Conservation (phyloP, 73 alveolate species). For the Symbiodinium natans region DNA sequence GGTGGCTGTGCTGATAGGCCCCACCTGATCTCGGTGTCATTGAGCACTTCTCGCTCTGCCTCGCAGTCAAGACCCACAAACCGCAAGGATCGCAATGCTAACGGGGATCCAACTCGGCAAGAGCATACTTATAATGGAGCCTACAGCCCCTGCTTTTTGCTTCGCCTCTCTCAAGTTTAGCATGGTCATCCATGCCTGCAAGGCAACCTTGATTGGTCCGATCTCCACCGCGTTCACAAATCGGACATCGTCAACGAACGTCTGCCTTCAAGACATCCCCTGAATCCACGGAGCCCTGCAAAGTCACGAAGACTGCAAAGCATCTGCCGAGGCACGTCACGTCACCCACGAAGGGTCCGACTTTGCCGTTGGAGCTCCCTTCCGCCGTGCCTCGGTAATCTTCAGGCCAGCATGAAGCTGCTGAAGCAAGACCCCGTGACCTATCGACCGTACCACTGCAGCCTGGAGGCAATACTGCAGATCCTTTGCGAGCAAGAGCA, state of each 20-base stretch:
- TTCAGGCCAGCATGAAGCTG: neutral
- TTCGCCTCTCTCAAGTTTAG: too few relatives aligned
- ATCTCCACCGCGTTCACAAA: slow-evolving; percentile 77
- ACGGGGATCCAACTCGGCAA: too few relatives aligned
- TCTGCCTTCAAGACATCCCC: slow-evolving; percentile 17
- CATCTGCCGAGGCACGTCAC: slow-evolving; percentile 39
- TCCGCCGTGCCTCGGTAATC: slow-evolving; percentile 53
- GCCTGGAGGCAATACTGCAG: slow-evolving; percentile 20
- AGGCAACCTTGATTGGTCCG: slow-evolving; percentile 75
- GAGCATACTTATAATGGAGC: too few relatives aligned
- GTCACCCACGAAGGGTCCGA: slow-evolving; percentile 76
- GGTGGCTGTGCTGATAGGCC: too few relatives aligned
- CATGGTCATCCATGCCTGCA: slow-evolving; percentile 7
- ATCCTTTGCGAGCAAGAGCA: neutral
- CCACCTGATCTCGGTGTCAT: neutral
- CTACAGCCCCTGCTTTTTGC: too few relatives aligned
- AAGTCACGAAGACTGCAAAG: neutral
- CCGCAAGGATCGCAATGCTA: neutral
- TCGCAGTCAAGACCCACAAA: neutral
- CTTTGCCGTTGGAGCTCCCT: slow-evolving; percentile 82
- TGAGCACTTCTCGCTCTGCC: slow-evolving; percentile 7
- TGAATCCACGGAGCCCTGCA: neutral
- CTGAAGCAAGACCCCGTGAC: too few relatives aligned
- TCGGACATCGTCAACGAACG: slow-evolving; percentile 59
- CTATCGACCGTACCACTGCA: too few relatives aligned